phyloP scores from a whole-genome alignment of 805 yeast species.

The Yamadazyma laniorum region DNA sequence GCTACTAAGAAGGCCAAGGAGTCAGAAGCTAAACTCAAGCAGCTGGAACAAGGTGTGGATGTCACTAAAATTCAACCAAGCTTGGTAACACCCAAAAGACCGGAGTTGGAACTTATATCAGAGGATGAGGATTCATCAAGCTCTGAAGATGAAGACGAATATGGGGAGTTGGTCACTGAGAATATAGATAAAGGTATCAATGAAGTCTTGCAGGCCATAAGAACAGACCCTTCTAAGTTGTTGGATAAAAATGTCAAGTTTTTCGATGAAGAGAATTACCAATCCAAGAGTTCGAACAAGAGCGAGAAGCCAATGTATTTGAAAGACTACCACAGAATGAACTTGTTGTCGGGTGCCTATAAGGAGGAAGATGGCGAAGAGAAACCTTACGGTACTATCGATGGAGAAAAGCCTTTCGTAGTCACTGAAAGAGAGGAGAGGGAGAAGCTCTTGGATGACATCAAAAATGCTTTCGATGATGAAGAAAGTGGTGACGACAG shows the following conservation, averaged over 20 bases:
- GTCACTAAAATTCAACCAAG: background rate
- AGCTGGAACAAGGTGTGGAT: background rate
- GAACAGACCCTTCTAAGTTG: slow-evolving; percentile 61
- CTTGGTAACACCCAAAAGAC: background rate
- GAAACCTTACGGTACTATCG: slow-evolving; percentile 42
- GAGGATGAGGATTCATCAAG: slow-evolving; percentile 3
- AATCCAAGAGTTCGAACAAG: slow-evolving; percentile 16
- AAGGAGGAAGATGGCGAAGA: slow-evolving; percentile 49
- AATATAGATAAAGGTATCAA: slow-evolving; percentile 80
- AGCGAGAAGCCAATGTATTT: slow-evolving; percentile 68
- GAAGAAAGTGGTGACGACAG: slow-evolving; percentile 46
- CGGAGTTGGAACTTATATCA: slow-evolving; percentile 5
- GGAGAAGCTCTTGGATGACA: slow-evolving; percentile 69
- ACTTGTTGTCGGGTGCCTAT: slow-evolving; percentile 65
- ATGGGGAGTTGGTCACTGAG: slow-evolving; percentile 81
- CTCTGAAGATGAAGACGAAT: slow-evolving; percentile 85
- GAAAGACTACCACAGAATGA: slow-evolving; percentile 90
- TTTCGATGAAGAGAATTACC: slow-evolving; percentile 49
- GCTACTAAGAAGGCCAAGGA: slow-evolving; percentile 69
- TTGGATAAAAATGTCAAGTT: slow-evolving; percentile 70
- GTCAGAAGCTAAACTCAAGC: slow-evolving; percentile 22
- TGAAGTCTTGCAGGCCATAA: slow-evolving; percentile 68
- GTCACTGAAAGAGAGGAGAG: slow-evolving; percentile 76
- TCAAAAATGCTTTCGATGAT: slow-evolving; percentile 59
- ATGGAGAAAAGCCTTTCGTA: slow-evolving; percentile 65